A percentile compares a stretch with the other conserved stretches of the same genome.
These are phyloP conservation scores for Xylaria sp. DNA, from an alignment of 2,329 filamentous ascomycete species.

Conservation along the genomic window DNA sequence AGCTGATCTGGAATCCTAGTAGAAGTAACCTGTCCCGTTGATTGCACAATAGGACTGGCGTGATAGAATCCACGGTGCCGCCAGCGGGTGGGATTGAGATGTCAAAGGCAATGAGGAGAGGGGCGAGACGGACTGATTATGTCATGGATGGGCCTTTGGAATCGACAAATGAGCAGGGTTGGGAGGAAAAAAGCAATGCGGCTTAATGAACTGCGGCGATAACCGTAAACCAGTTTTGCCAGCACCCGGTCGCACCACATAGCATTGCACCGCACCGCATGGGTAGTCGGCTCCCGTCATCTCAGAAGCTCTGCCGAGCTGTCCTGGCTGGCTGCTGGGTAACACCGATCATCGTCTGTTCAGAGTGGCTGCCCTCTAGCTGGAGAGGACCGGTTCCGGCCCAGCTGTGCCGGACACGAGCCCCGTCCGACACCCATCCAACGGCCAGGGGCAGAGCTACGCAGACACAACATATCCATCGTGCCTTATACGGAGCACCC, in stretches of 20 bases:
- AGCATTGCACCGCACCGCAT: conserved; percentile 14
- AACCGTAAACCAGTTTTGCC: conserved; percentile 10
- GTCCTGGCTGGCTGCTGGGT: conserved; percentile 21
- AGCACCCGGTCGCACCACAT: not conserved
- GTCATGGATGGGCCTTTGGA: not conserved
- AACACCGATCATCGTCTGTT: conserved; percentile 23
- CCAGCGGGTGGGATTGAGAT: not conserved
- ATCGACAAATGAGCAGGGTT: conserved; percentile 3
- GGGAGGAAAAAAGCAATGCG: conserved; percentile 21
- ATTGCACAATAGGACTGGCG: conserved; percentile 9
- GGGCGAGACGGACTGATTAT: not conserved
- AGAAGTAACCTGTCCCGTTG: not conserved
- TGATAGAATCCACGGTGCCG: not conserved
- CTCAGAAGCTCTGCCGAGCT: conserved; percentile 9
- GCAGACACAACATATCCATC: conserved; percentile 13
- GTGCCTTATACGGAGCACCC: conserved; percentile 4
- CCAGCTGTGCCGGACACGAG: conserved; percentile 11
- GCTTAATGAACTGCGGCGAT: conserved; percentile 1
- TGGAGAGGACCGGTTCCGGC: conserved; percentile 22
- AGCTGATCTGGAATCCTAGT: not conserved
- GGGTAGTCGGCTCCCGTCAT: conserved; percentile 16
- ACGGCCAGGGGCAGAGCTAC: conserved; percentile 16
- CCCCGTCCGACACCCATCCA: conserved; percentile 18
- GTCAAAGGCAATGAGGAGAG: not conserved
- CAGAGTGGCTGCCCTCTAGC: not conserved